These are phyloP conservation scores for Vitis cinerea DNA, from an alignment of 164 flowering plant species.

Conservation along the genomic window DNA sequence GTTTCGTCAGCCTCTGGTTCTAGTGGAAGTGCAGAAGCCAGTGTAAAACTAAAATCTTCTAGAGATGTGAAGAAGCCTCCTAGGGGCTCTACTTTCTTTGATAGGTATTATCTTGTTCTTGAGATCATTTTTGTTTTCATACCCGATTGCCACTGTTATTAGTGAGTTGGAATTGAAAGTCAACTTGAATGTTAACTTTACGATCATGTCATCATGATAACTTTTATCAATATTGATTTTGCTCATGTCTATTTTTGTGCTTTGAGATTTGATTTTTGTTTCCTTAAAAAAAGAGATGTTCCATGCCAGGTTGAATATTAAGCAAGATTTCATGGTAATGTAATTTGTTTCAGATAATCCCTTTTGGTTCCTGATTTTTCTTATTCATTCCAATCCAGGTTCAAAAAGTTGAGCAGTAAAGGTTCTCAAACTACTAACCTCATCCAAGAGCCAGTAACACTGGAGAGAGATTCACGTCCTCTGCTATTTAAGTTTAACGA, in stretches of 20 bases:
- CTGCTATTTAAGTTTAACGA: too few relatives aligned
- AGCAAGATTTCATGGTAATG: background rate
- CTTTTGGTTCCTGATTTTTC: background rate
- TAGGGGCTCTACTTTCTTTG: conserved; percentile 63
- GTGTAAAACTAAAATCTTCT: conserved; percentile 26
- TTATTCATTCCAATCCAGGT: background rate
- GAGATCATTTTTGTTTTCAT: background rate
- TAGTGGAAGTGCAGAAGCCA: conserved; percentile 16
- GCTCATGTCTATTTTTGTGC: too few relatives aligned
- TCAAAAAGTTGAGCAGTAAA: too few relatives aligned
- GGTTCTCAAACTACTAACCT: too few relatives aligned
- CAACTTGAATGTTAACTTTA: background rate
- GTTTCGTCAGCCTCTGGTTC: conserved; percentile 21
- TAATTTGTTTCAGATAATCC: background rate
- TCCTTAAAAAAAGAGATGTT: background rate
- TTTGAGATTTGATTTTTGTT: too few relatives aligned
- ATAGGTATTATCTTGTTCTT: conserved; percentile 47
- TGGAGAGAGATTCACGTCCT: too few relatives aligned
- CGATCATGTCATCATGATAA: too few relatives aligned
- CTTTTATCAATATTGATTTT: too few relatives aligned
- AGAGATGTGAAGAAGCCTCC: conserved; percentile 43
- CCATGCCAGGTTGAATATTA: too few relatives aligned
- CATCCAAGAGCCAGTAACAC: too few relatives aligned
- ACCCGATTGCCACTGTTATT: background rate
- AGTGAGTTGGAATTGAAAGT: background rate